Base-by-base conservation (phyloP, 805 yeast genomes). In the Metschnikowia koreensis region DNA sequence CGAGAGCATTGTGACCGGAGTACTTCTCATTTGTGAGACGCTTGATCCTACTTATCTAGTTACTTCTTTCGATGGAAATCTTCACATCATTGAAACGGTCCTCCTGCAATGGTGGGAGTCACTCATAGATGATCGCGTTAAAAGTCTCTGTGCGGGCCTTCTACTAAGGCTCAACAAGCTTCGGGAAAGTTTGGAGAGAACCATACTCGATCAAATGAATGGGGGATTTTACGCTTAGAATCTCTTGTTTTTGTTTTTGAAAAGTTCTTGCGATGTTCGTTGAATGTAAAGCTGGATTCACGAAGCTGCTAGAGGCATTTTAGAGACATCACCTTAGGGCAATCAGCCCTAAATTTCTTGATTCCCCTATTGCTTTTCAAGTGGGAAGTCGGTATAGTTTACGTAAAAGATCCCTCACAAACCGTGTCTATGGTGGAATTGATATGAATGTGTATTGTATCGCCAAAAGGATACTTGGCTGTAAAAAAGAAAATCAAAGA, bases 121-220 rank as follows among this genome's bases (percentile, higher is more conserved):
- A 5, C 62, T 74, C 1, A 72, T 74, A 2, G 78, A 74, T 38
- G 67, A 66, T 12, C 58, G 63, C 46, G 56, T 72, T 16, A 72
- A 73, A 52, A 65, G 76, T 47, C 57, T 74, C 29, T 61, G 74
- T 51, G 78, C 79, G 22, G 78, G 76, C 3, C 63, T 73, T 40
- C 55, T 74, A 27, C 59, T 74, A n/a, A 58, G 66, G 36, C 52
- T 72, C 26, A 60, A 60, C 12, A 57, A 57, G 6, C 42, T 56
- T 16, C 50, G 56, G 12, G 64, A 66, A 27, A 61, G 51, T 27
- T 63, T 59, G 54, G 71, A 73, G 50, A 55, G 69, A 26, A 55
- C 68, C 7, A 39, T 73, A 12, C 54, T 72, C 43, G 71, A 69
- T 48, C 68, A 65, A 45, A 53, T 64, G 48, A 70, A 69, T 52